Evolutionary conservation across 371 early-diverging fungal genomes (phyloP), one percentile per base, ranked within the genome.

Genomic region (Circinella umbellata): DNA sequence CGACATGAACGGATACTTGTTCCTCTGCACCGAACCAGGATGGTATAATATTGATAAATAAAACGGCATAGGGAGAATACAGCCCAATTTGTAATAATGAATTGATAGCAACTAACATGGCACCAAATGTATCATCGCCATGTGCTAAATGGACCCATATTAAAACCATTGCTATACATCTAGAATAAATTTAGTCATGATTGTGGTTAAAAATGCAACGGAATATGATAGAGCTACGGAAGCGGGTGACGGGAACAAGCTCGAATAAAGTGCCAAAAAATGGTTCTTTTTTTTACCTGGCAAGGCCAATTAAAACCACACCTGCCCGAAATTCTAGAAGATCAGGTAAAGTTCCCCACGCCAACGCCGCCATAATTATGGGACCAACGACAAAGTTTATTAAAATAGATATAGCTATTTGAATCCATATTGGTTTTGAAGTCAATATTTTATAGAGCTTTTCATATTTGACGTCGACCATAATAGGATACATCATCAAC

Each of bases 131-230:
- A 35, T 76, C 39, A 57, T 93, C 87, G 1, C 92, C 92, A 8
- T 79, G 85, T 17, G 92, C 89, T 17, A 93, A 76, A 37, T 87
- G 73, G 68, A 88, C 89, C 93, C 93, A 93, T 27, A 93, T 89
- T 48, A 93, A 70, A 15, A 93, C 93, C 92, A 92, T 93, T 20
- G 92, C 93, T 70, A 91, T 93, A 73, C 93, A 91, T 68, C 86
- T 79, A 8, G 1, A 15, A 60, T 60, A 20, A 11, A 1, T 6
- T 14, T 60, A 27, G 9, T 60, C n/a, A 35, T 10, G 20, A 2
- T 27, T 66, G 15, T 39, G 51, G 13, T 57, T 7, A n/a, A n/a
- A n/a, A n/a, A 9, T 20, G 3, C 9, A 11, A 47, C 47, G 47
- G 3, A 47, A 47, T 27, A 27, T 27, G 27, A 27, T 27, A 27